Percentiles rank a stretch among this genome's conserved stretches.
phyloP scores from a whole-genome alignment of 2,329 filamentous ascomycete species.

The Nothopassalora personata region DNA sequence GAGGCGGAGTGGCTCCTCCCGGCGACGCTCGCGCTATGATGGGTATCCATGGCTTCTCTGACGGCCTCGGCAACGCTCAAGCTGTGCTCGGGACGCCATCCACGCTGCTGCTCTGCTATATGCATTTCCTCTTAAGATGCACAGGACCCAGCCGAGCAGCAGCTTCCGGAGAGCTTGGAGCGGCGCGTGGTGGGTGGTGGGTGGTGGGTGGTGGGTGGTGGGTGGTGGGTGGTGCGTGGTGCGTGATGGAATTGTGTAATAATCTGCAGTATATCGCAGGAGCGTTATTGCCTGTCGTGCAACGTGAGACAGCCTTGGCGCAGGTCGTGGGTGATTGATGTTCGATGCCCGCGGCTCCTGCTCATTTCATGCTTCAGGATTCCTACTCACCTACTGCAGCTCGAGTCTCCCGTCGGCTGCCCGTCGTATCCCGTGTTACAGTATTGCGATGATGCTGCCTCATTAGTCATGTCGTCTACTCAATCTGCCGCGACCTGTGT shows the following conservation, averaged over 20 bases:
- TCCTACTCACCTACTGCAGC: background rate
- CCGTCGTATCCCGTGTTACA: background rate
- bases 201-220: too few relatives aligned
- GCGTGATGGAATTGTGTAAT: background rate
- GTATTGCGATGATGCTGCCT: background rate
- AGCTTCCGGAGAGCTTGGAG: background rate
- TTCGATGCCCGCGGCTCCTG: background rate
- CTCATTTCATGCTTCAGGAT: background rate
- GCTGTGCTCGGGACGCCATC: conserved; percentile 17
- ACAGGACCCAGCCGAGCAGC: background rate
- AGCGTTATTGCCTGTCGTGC: conserved; percentile 3
- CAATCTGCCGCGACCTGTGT: background rate
- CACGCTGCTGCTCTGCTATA: conserved; percentile 15
- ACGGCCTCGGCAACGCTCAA: conserved; percentile 24
- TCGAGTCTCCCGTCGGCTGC: background rate
- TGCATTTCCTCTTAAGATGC: background rate
- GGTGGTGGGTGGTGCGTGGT: too few relatives aligned
- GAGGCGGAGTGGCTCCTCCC: conserved; percentile 4
- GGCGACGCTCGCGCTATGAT: background rate
- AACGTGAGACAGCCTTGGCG: background rate
- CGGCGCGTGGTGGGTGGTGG: background rate
- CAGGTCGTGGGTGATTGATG: conserved; percentile 2
- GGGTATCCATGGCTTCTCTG: conserved; percentile 22
- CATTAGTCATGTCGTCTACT: conserved; percentile 5
- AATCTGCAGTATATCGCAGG: background rate